phyloP scores from a whole-genome alignment of 1,284 basidiomycete genomes.

The Phylloboletellus chloephorus region DNA sequence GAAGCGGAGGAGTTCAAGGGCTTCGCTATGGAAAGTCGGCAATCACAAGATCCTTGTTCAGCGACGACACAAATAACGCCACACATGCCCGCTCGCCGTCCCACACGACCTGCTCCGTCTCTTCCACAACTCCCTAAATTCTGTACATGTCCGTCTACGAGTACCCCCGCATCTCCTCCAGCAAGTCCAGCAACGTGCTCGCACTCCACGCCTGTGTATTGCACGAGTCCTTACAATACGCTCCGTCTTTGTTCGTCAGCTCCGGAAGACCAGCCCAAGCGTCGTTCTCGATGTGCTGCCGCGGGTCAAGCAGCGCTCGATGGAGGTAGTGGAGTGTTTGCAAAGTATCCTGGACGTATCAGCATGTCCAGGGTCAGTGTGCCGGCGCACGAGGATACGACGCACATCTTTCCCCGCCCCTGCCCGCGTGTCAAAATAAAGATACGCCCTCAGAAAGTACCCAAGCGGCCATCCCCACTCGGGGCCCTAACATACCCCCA shows the following conservation, averaged over 20 bases:
- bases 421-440: constrained; percentile 70
- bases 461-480: constrained; percentile 95
- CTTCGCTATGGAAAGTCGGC: constrained; percentile 13
- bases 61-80: constrained; percentile 21
- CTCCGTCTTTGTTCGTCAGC: constrained; percentile 80
- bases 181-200: constrained; percentile 82
- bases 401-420: constrained; percentile 64
- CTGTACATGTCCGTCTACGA: constrained; percentile 11
- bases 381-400: constrained; percentile 10
- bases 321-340: constrained; percentile 78
- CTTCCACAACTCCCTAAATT: not conserved
- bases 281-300: constrained; percentile 71
- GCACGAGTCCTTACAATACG: constrained; percentile 82
- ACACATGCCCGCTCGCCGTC: constrained; percentile 12
- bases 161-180: constrained; percentile 60
- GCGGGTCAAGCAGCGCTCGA: constrained; percentile 61
- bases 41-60: constrained; percentile 12
- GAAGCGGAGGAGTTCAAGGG: constrained; percentile 12
- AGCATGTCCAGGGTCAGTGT: not conserved
- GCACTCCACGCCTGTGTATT: constrained; percentile 91
- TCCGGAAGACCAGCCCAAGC: constrained; percentile 91
- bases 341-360: constrained; percentile 49
- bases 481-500: constrained; percentile 49
- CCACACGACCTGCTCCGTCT: too few species aligned
- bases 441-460: constrained; percentile 91